These are phyloP conservation scores for Ophiostoma himal-ulmi DNA, from an alignment of 2,329 filamentous ascomycete genomes.

Conservation along the genomic window DNA sequence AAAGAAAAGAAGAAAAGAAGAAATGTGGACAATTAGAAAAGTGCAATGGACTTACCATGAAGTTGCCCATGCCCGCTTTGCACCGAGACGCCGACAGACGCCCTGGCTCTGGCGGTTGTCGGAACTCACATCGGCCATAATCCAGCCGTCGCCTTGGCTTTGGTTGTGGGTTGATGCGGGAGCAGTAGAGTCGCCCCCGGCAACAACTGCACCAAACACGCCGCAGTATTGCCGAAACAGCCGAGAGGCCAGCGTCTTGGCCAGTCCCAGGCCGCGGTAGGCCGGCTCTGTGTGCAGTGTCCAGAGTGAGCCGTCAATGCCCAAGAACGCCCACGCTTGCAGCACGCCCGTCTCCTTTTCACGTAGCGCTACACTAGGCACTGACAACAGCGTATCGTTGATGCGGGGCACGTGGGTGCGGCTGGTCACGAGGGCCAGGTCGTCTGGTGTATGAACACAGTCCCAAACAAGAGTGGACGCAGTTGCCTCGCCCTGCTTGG, in stretches of 20 bases:
- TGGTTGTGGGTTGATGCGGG: conserved; percentile 21
- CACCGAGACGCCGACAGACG: conserved; percentile 58
- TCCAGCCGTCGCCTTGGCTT: conserved; percentile 45
- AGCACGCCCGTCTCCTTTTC: conserved; percentile 35
- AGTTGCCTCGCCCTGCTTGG: background rate
- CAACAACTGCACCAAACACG: conserved; percentile 31
- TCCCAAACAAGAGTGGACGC: conserved; percentile 46
- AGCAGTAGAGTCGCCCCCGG: conserved; percentile 11
- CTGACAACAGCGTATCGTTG: conserved; percentile 41
- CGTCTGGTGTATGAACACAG: conserved; percentile 39
- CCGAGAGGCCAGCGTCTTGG: conserved; percentile 54
- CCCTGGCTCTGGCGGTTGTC: conserved; percentile 56
- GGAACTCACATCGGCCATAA: conserved; percentile 58
- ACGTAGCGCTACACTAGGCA: conserved; percentile 46
- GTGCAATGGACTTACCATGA: conserved; percentile 46
- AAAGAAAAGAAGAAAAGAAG: too few relatives aligned
- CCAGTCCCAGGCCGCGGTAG: conserved; percentile 57
- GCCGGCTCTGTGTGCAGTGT: conserved; percentile 56
- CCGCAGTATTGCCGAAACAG: conserved; percentile 48
- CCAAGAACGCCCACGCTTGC: conserved; percentile 60
- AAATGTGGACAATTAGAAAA: too few relatives aligned
- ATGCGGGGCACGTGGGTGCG: conserved; percentile 53
- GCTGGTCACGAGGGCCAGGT: conserved; percentile 51
- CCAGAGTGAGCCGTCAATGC: conserved; percentile 55
- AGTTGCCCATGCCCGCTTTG: conserved; percentile 48